Percentiles rank a stretch among this genome's conserved stretches.
Evolutionary conservation across 805 yeast species (phyloP).

Genomic region (Candida silvatica): DNA sequence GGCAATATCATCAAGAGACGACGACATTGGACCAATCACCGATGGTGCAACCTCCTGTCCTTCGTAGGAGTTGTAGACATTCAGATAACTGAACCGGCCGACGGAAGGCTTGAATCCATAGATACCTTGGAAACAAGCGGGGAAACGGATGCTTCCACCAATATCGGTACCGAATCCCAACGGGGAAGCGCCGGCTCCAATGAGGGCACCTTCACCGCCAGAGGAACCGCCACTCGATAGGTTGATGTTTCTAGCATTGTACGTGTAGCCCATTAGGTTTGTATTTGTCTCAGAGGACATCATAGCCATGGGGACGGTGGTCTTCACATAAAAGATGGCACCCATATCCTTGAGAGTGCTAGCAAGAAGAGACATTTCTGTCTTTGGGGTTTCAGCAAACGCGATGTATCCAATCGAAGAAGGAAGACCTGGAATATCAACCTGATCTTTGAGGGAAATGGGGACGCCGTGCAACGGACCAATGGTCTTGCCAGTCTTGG

Average conservation of each 20-base stretch:
- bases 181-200: slow-evolving; percentile 47
- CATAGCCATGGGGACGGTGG: slow-evolving; percentile 37
- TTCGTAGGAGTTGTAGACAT: slow-evolving; percentile 21
- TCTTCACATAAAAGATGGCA: slow-evolving; percentile 34
- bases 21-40: slow-evolving; percentile 26
- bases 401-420: slow-evolving; percentile 32
- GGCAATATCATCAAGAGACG: slow-evolving; percentile 23
- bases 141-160: slow-evolving; percentile 46
- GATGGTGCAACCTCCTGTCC: slow-evolving; percentile 22
- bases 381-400: slow-evolving; percentile 22
- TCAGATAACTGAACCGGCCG: slow-evolving; percentile 20
- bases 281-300: slow-evolving; percentile 32
- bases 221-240: slow-evolving; percentile 35
- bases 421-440: slow-evolving; percentile 28
- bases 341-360: slow-evolving; percentile 28
- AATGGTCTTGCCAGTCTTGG: slow-evolving; percentile 35
- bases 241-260: slow-evolving; percentile 29
- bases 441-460: slow-evolving; percentile 37
- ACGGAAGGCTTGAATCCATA: slow-evolving; percentile 47
- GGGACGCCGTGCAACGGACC: slow-evolving; percentile 42
- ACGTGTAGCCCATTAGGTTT: slow-evolving; percentile 29
- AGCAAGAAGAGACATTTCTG: slow-evolving; percentile 20
- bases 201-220: slow-evolving; percentile 38
- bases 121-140: slow-evolving; percentile 50
- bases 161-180: slow-evolving; percentile 58